Conservation (phyloP, 768 basidiomycete species). For the Boletus subparvulus region DNA sequence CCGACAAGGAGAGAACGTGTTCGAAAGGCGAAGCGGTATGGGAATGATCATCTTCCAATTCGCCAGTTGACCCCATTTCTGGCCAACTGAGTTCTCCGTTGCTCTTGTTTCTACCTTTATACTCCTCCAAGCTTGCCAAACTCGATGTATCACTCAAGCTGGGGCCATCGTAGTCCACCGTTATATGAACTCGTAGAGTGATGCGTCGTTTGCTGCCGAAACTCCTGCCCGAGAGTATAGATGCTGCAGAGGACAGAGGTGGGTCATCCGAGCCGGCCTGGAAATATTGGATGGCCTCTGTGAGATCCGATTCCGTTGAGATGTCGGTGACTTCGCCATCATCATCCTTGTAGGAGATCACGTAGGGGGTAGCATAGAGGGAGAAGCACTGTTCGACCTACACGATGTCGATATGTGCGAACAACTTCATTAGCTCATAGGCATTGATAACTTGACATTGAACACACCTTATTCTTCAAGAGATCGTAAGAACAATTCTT, state of each 20-base stretch:
- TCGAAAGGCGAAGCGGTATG: constrained; percentile 43
- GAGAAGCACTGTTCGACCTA: constrained; percentile 87
- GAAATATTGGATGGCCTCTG: constrained; percentile 88
- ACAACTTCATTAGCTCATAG: background rate
- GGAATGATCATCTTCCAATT: constrained; percentile 57
- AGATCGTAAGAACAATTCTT: constrained; percentile 76
- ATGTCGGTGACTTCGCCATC: constrained; percentile 78
- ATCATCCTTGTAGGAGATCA: constrained; percentile 84
- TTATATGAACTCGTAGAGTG: constrained; percentile 71
- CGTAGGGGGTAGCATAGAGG: constrained; percentile 65
- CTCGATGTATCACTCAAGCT: constrained; percentile 89
- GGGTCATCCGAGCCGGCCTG: constrained; percentile 72
- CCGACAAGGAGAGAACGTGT: constrained; percentile 42
- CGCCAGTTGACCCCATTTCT: constrained; percentile 42
- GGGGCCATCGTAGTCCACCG: constrained; percentile 88
- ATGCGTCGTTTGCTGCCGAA: constrained; percentile 72
- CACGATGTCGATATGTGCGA: constrained; percentile 1
- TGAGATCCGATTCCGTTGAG: constrained; percentile 67
- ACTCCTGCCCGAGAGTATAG: constrained; percentile 65
- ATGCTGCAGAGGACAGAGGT: constrained; percentile 68
- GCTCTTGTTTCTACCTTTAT: constrained; percentile 57
- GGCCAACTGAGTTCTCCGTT: constrained; percentile 44
- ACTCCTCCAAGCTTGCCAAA: constrained; percentile 75
- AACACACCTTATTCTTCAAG: constrained; percentile 67
- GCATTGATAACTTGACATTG: background rate